These are phyloP conservation scores for Apium graveolens DNA, from an alignment of 129 eudicot species.

Conservation along the genomic window DNA sequence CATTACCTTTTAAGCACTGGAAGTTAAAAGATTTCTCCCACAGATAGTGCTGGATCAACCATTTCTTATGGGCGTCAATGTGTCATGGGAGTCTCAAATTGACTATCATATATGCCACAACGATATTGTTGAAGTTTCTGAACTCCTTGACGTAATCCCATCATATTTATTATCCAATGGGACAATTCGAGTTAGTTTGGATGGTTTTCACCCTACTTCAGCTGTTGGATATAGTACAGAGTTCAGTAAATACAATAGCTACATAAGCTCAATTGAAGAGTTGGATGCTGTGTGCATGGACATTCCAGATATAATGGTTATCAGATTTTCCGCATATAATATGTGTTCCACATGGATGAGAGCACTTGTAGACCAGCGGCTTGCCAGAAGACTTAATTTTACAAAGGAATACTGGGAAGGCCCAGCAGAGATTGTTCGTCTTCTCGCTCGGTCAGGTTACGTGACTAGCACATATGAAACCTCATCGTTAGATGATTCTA, in stretches of 20 bases:
- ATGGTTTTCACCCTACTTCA: conserved; percentile 48
- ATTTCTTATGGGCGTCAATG: conserved; percentile 57
- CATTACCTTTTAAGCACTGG: background rate
- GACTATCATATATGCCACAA: conserved; percentile 86
- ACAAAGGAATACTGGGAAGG: conserved; percentile 76
- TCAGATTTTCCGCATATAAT: conserved; percentile 43
- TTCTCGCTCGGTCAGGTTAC: conserved; percentile 72
- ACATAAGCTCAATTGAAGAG: conserved; percentile 60
- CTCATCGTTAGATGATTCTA: conserved; percentile 28
- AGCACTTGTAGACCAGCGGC: conserved; percentile 60
- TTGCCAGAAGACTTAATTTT: conserved; percentile 62
- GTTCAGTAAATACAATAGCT: conserved; percentile 42
- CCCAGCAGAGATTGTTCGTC: conserved; percentile 51
- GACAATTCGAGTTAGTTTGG: conserved; percentile 70
- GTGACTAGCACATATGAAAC: conserved; percentile 23
- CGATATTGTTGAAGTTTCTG: conserved; percentile 68
- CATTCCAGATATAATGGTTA: conserved; percentile 49
- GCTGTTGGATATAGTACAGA: conserved; percentile 40
- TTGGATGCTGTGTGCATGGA: conserved; percentile 74
- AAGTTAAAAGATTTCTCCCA: conserved; percentile 16
- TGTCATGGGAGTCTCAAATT: conserved; percentile 89
- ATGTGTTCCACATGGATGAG: conserved; percentile 71
- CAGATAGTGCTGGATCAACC: conserved; percentile 89
- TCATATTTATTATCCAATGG: conserved; percentile 50
- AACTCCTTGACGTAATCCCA: conserved; percentile 68